Base-by-base conservation (phyloP, 2,329 filamentous ascomycete genomes). In the Teratosphaeria zuluensis region DNA sequence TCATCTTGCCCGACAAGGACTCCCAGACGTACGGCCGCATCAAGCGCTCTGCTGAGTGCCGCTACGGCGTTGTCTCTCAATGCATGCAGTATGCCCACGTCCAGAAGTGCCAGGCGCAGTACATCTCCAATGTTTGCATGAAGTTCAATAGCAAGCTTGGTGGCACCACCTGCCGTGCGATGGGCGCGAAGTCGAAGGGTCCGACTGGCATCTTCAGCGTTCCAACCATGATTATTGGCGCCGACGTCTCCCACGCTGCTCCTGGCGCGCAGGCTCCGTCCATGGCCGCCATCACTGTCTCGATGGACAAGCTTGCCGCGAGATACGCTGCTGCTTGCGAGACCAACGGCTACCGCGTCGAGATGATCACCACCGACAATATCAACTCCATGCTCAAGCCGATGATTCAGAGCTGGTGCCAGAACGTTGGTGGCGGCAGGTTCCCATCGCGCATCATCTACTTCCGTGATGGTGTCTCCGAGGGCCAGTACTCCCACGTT, bases 61-160 rank as follows among this genome's bases (percentile, higher is more conserved):
- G 89, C 35, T 92, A 85, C 63, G 91, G 88, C n/a, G 81, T 92
- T 14, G 80, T 90, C 0, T 90, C 90, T 0, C 94, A 97, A 70
- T 87, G 92, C 62, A 70, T 97, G n/a, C 86, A 91, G 64, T 77
- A 79, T 2, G 75, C 76, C 0, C 87, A 95, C 60, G 88, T 92
- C 0, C 66, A 76, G 42, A 87, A 87, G 70, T 83, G 82, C 16
- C 84, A 88, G 24, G 81, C 81, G 0, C 94, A 99, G 68, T 97
- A 97, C 74, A 87, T 89, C 68, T 94, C 89, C 0, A 99, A 99
- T 62, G 90, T 99, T 0, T 83, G 85, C 63, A 94, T 99, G 90
- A 99, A 99, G 77, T 85, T 99, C 64, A 97, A 99, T 67, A 88
- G 90, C 3, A 99, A 99, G 77, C 81, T 99, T 2, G 94, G 94